phyloP scores from a whole-genome alignment of 345 rosid genomes.

The Angophora floribunda region DNA sequence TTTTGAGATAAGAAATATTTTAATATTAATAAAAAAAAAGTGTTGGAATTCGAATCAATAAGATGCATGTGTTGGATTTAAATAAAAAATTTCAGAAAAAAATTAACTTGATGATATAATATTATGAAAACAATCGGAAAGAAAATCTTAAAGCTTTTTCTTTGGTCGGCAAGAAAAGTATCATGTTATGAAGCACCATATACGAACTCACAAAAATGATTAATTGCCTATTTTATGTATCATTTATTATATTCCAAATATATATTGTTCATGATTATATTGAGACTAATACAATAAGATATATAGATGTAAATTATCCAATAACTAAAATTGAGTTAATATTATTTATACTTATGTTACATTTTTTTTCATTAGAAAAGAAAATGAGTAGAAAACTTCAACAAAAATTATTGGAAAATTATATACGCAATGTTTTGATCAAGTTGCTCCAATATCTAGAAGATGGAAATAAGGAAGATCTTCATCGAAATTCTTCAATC shows the following conservation, averaged over 20 bases:
- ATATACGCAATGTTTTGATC: background rate
- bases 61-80: background rate
- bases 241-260: background rate
- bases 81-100: background rate
- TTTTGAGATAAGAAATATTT: background rate
- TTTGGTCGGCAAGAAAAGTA: background rate
- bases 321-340: background rate
- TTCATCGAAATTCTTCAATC: background rate
- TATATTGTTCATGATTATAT: background rate
- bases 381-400: background rate
- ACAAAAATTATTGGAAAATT: background rate
- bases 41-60: background rate
- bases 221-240: background rate
- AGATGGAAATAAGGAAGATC: background rate
- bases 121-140: background rate
- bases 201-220: background rate
- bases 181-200: accelerated
- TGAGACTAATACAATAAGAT: accelerated
- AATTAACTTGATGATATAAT: background rate
- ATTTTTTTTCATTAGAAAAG: background rate
- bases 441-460: background rate
- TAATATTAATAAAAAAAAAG: background rate
- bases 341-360: background rate
- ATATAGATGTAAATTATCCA: background rate
- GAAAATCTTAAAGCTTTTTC: background rate